phyloP scores from a whole-genome alignment of 2,329 filamentous ascomycete genomes.

The Coniochaeta hoffmannii region DNA sequence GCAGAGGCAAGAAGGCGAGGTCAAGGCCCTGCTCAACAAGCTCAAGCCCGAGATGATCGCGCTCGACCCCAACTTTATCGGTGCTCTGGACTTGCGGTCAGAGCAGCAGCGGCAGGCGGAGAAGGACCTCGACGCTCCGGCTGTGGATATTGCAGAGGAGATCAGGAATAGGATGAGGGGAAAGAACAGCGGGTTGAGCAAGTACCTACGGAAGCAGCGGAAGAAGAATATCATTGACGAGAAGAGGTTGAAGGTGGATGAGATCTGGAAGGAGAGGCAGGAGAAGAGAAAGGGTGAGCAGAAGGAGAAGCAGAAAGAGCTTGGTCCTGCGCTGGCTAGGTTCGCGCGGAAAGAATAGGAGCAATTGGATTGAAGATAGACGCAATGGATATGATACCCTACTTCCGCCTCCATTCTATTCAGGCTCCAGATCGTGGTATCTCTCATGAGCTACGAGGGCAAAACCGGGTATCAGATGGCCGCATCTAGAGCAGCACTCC shows the following conservation, averaged over 20 bases:
- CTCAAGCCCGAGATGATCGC: conserved; percentile 96
- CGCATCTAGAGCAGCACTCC: conserved; percentile 17
- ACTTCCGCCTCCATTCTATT: background rate
- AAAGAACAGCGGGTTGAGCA: conserved; percentile 81
- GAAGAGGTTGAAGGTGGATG: conserved; percentile 79
- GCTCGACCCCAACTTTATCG: conserved; percentile 85
- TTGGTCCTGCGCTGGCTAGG: conserved; percentile 78
- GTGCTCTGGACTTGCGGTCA: conserved; percentile 74
- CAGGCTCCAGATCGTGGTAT: conserved; percentile 15
- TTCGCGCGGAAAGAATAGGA: conserved; percentile 67
- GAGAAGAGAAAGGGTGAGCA: conserved; percentile 57
- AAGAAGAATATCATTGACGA: conserved; percentile 95
- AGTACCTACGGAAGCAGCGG: conserved; percentile 85
- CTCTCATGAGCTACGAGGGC: conserved; percentile 20
- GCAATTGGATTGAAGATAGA: background rate
- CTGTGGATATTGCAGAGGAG: conserved; percentile 48
- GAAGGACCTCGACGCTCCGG: conserved; percentile 68
- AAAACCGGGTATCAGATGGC: conserved; percentile 18
- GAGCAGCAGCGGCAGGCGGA: conserved; percentile 71
- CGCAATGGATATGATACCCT: conserved; percentile 1
- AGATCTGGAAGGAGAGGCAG: conserved; percentile 67
- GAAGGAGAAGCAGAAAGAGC: conserved; percentile 59
- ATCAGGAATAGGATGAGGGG: conserved; percentile 74
- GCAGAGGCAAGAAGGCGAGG: conserved; percentile 87
- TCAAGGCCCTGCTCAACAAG: conserved; percentile 87